Evolutionary conservation across 208 protist genomes (phyloP).

Genomic region (Trichomonas tenax): DNA sequence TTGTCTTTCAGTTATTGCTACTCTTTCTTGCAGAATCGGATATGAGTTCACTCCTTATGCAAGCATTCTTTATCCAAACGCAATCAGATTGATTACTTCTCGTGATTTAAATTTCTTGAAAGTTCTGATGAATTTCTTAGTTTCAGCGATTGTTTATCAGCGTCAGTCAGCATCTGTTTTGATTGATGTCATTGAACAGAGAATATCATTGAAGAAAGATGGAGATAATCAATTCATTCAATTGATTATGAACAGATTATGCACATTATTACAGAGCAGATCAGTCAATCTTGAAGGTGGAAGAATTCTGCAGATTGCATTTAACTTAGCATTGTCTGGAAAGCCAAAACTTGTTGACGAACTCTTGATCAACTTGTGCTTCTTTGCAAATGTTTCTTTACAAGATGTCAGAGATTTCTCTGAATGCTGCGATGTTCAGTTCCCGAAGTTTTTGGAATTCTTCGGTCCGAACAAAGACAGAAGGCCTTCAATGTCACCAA

Average conservation of each 20-base stretch:
- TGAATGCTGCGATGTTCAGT: background rate
- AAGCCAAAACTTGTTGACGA: background rate
- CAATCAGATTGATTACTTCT: background rate
- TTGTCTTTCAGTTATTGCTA: background rate
- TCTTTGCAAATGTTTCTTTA: background rate
- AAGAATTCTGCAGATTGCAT: background rate
- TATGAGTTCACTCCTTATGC: background rate
- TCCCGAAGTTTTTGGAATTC: background rate
- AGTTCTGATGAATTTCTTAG: background rate
- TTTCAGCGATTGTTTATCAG: background rate
- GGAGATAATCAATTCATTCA: background rate
- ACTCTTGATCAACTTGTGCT: background rate
- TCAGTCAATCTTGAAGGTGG: background rate
- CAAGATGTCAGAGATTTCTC: background rate
- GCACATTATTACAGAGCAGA: background rate
- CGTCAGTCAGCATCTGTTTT: background rate
- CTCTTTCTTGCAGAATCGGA: background rate
- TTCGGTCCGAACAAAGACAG: background rate
- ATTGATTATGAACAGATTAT: background rate
- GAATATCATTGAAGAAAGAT: background rate
- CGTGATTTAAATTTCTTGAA: background rate
- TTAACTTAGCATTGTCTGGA: background rate
- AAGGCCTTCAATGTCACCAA: background rate
- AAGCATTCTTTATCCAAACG: background rate
- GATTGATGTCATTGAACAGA: background rate